phyloP scores from a whole-genome alignment of 805 yeast genomes.

The Candida insectalens region DNA sequence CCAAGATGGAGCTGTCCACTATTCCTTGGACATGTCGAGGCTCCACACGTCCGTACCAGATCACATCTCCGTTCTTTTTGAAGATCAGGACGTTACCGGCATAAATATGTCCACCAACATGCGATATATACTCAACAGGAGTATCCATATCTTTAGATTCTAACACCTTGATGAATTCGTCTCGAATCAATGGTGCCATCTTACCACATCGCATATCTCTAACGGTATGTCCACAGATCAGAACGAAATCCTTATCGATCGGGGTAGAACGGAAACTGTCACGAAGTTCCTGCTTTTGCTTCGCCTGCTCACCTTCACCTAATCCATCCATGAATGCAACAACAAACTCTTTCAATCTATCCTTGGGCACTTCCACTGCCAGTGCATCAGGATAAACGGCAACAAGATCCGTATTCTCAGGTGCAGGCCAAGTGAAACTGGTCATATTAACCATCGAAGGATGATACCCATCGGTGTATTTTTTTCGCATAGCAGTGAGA shows the following conservation, averaged over 20 bases:
- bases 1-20: constrained; percentile 41
- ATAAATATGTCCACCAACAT: constrained; percentile 79
- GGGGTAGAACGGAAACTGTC: constrained; percentile 5
- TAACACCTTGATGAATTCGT: constrained; percentile 40
- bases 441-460: constrained; percentile 45
- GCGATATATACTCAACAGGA: constrained; percentile 38
- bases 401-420: constrained; percentile 1
- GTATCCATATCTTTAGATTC: constrained; percentile 15
- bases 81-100: constrained; percentile 73
- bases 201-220: constrained; percentile 62
- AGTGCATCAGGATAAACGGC: constrained; percentile 49
- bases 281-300: constrained; percentile 7
- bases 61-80: constrained; percentile 30
- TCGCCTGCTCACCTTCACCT: not conserved
- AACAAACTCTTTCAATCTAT: constrained; percentile 27
- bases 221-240: constrained; percentile 58
- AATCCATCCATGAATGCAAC: constrained; percentile 6
- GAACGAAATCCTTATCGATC: constrained; percentile 25
- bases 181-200: constrained; percentile 46
- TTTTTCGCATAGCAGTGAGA: constrained; percentile 26
- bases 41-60: constrained; percentile 74
- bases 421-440: constrained; percentile 8
- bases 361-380: constrained; percentile 26
- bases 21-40: constrained; percentile 63
- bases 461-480: constrained; percentile 29